These are phyloP conservation scores for Hypoxylon cercidicola DNA, from an alignment of 495 filamentous ascomycete species.

Conservation along the genomic window DNA sequence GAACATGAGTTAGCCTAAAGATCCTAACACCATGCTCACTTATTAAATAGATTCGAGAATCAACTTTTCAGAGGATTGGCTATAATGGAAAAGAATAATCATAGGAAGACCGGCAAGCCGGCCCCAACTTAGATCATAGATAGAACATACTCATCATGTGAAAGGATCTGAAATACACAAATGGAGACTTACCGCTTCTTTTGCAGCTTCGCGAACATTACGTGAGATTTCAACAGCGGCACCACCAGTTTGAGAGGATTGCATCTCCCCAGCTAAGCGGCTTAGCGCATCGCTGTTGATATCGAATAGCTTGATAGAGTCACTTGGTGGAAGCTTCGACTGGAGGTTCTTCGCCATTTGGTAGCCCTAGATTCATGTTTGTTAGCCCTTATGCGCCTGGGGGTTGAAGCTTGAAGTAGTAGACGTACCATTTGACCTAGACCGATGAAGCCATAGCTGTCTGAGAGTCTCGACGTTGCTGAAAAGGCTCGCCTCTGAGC, in stretches of 20 bases:
- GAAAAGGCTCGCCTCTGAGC: slow-evolving; percentile 65
- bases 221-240: slow-evolving; percentile 66
- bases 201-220: slow-evolving; percentile 69
- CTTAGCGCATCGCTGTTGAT: slow-evolving; percentile 71
- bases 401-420: slow-evolving; percentile 8
- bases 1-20: slow-evolving; percentile 32
- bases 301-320: slow-evolving; percentile 77
- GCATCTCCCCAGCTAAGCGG: slow-evolving; percentile 70
- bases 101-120: slow-evolving; percentile 49
- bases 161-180: slow-evolving; percentile 8
- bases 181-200: slow-evolving; percentile 73
- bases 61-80: slow-evolving; percentile 72
- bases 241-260: slow-evolving; percentile 57
- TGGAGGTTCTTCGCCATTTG: slow-evolving; percentile 91
- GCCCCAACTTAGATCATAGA: slow-evolving; percentile 70
- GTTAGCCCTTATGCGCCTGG: slow-evolving; percentile 9
- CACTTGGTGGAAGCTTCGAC: slow-evolving; percentile 74
- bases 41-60: slow-evolving; percentile 7
- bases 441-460: slow-evolving; percentile 85
- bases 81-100: slow-evolving; percentile 67
- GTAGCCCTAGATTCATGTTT: slow-evolving; percentile 63
- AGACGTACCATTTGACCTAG: slow-evolving; percentile 85
- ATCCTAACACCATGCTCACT: neutral
- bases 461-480: slow-evolving; percentile 61
- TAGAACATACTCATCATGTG: slow-evolving; percentile 67